Conservation (phyloP, 192 early-diverging fungal genomes). For the Podila horticola region DNA sequence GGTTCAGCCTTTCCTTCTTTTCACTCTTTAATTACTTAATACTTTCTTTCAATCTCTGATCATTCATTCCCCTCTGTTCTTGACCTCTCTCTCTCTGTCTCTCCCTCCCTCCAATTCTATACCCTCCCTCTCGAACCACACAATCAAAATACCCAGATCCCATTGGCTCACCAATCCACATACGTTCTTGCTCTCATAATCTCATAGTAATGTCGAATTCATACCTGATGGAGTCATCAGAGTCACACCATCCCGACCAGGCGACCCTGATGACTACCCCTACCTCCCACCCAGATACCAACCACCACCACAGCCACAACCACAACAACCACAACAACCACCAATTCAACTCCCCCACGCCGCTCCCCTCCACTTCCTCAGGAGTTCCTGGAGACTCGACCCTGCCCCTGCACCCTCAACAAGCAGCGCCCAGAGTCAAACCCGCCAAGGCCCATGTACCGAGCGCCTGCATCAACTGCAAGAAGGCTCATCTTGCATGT, state of each 20-base stretch:
- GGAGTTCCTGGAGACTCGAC: background rate
- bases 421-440: constrained; percentile 31
- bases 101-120: no score
- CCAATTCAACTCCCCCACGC: background rate
- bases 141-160: constrained; percentile 9
- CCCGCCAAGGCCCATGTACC: constrained; percentile 79
- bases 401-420: constrained; percentile 19
- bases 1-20: no score
- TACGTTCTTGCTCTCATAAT: background rate
- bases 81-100: background rate
- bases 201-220: constrained; percentile 13
- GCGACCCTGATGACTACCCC: constrained; percentile 14
- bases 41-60: no score
- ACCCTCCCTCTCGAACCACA: background rate
- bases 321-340: background rate
- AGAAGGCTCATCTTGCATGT: constrained; percentile 88
- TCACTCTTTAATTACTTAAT: no score
- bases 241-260: constrained; percentile 31
- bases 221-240: constrained; percentile 39
- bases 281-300: constrained; percentile 6
- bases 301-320: background rate
- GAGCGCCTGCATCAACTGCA: constrained; percentile 92
- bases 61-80: background rate
- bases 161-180: background rate
- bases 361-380: background rate